Conservation (phyloP, 352 stramenopile genomes). For the Pythium phragmiticola region DNA sequence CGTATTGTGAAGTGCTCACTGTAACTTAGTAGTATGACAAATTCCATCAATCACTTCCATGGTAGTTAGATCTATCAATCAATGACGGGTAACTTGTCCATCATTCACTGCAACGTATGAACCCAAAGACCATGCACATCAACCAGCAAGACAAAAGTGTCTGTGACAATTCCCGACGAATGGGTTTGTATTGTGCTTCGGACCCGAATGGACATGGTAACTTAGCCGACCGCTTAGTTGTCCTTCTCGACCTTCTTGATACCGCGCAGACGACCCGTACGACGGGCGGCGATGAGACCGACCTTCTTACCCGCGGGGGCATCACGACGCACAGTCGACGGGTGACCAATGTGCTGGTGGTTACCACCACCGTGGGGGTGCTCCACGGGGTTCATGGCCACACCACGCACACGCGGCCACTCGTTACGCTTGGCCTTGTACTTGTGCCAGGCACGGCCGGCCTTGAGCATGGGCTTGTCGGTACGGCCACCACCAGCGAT, state of each 20-base stretch:
- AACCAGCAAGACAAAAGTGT: background rate
- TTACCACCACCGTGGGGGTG: slow-evolving; percentile 99
- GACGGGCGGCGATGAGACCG: slow-evolving; percentile 97
- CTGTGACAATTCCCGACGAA: slow-evolving; percentile 19
- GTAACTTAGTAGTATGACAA: background rate
- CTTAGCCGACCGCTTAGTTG: slow-evolving; percentile 51
- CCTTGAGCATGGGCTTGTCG: slow-evolving; percentile 99
- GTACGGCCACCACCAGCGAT: slow-evolving; percentile 98
- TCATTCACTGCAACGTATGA: too few species aligned
- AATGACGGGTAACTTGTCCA: too few species aligned
- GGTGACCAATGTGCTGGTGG: slow-evolving; percentile 99
- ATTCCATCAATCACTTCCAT: too few species aligned
- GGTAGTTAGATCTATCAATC: too few species aligned
- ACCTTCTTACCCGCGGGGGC: slow-evolving; percentile 98
- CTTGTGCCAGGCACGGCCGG: slow-evolving; percentile 97
- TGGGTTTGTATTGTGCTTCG: slow-evolving; percentile 18
- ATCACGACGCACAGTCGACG: slow-evolving; percentile 94
- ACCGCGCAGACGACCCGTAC: slow-evolving; percentile 96
- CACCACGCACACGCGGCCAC: slow-evolving; percentile 98
- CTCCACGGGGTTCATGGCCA: slow-evolving; percentile 99
- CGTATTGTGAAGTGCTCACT: background rate
- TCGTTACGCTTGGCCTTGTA: slow-evolving; percentile 99
- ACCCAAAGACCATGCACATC: too few species aligned
- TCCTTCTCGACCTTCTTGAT: slow-evolving; percentile 97
- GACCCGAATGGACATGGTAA: slow-evolving; percentile 1